phyloP scores from a whole-genome alignment of 352 stramenopile species.

The Sclerospora graminicola region DNA sequence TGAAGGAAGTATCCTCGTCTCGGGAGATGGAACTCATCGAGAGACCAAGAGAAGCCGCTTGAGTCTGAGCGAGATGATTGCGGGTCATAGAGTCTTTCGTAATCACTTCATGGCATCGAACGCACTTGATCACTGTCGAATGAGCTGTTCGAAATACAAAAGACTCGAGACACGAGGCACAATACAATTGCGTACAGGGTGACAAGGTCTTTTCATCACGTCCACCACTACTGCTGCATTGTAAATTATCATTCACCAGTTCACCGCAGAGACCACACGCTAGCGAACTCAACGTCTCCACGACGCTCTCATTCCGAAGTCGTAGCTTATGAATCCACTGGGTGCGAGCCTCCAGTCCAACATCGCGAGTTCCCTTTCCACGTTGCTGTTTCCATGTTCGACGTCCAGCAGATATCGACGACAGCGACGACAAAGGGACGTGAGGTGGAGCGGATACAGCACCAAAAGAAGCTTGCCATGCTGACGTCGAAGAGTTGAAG shows the following conservation, averaged over 20 bases:
- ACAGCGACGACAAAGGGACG: conserved; percentile 5
- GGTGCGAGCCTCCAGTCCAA: conserved; percentile 20
- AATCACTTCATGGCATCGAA: conserved; percentile 41
- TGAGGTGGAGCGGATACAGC: conserved; percentile 7
- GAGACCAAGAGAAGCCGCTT: conserved; percentile 42
- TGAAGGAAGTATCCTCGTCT: conserved; percentile 10
- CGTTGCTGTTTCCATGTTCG: conserved; percentile 36
- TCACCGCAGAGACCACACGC: conserved; percentile 68
- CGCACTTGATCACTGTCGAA: conserved; percentile 29
- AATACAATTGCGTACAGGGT: conserved; percentile 65
- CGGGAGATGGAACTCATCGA: conserved; percentile 18
- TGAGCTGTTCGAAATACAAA: conserved; percentile 14
- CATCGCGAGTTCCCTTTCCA: conserved; percentile 8
- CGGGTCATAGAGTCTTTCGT: conserved; percentile 31
- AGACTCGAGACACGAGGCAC: conserved; percentile 38
- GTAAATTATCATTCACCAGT: conserved; percentile 60
- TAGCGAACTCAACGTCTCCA: conserved; percentile 40
- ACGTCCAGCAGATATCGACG: conserved; percentile 17
- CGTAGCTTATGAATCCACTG: conserved; percentile 35
- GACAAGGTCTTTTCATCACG: conserved; percentile 11
- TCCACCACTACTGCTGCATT: conserved; percentile 29
- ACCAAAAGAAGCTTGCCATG: conserved; percentile 14
- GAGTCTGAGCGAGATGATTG: conserved; percentile 55
- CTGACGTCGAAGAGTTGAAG: conserved; percentile 10
- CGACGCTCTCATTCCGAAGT: conserved; percentile 28